These are phyloP conservation scores for Fusarium torulosum DNA, from an alignment of 2,329 filamentous ascomycete genomes.

Conservation along the genomic window DNA sequence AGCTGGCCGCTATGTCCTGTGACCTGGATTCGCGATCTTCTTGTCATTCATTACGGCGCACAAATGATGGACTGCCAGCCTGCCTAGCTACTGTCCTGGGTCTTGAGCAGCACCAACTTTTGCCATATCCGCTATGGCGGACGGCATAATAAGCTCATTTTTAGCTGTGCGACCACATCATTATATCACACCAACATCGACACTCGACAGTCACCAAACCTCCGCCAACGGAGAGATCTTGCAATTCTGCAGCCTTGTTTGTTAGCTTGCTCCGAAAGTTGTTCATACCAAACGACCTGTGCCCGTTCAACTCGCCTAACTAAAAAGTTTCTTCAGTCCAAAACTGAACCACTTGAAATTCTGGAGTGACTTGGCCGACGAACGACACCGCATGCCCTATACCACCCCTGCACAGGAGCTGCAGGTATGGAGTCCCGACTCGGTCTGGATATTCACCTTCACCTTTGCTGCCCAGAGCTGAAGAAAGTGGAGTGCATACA, in stretches of 20 bases:
- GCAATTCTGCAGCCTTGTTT: constrained; percentile 34
- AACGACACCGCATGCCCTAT: constrained; percentile 18
- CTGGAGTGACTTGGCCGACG: constrained; percentile 17
- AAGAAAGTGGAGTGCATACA: constrained; percentile 22
- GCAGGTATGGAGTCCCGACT: constrained; percentile 25
- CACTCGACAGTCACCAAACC: constrained; percentile 3
- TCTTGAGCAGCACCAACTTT: constrained; percentile 22
- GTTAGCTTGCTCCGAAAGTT: constrained; percentile 11
- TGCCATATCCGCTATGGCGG: constrained; percentile 35
- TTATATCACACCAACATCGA: constrained; percentile 28
- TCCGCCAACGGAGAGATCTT: constrained; percentile 16
- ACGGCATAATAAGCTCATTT: constrained; percentile 37
- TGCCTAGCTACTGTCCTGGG: constrained; percentile 15
- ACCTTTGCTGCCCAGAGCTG: constrained; percentile 11
- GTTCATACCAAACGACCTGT: constrained; percentile 30
- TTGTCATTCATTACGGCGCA: constrained; percentile 27
- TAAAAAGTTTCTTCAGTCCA: constrained; percentile 19
- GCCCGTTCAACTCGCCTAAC: constrained; percentile 22
- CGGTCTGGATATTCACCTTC: constrained; percentile 15
- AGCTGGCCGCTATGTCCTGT: constrained; percentile 1
- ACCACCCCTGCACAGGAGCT: constrained; percentile 22
- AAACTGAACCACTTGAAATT: constrained; percentile 21
- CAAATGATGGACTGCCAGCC: constrained; percentile 29
- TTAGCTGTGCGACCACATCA: constrained; percentile 36
- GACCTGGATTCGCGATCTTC: constrained; percentile 9